phyloP scores from a whole-genome alignment of 1,139 yeast genomes.

The Yamadazyma blattariae region DNA sequence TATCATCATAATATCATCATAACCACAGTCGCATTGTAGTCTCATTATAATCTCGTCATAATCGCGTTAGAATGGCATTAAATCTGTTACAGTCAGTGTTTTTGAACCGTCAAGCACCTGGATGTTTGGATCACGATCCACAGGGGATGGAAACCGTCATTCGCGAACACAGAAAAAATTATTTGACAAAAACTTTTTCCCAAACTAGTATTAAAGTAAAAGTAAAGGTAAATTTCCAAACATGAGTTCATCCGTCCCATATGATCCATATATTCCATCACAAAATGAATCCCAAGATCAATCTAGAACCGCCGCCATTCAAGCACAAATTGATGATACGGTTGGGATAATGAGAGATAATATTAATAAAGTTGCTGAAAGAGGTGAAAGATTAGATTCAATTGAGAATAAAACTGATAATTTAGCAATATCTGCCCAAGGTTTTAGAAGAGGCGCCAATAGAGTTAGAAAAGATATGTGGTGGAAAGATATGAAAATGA shows the following conservation, averaged over 20 bases:
- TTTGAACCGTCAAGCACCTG: no score
- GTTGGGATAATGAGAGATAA: constrained; percentile 98
- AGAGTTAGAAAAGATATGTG: constrained; percentile 98
- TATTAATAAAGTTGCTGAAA: constrained; percentile 90
- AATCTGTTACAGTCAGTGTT: no score
- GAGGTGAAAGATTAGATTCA: constrained; percentile 91
- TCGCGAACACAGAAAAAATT: no score
- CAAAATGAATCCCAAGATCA: constrained; percentile 51
- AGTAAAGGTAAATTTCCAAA: no score
- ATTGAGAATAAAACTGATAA: constrained; percentile 94
- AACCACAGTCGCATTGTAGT: no score
- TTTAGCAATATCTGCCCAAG: constrained; percentile 90
- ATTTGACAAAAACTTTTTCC: no score
- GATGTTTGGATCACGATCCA: no score
- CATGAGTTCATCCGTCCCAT: constrained; percentile 83
- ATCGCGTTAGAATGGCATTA: no score
- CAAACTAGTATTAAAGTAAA: no score
- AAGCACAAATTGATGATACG: constrained; percentile 93
- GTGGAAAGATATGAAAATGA: constrained; percentile 98
- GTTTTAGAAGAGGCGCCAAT: constrained; percentile 96
- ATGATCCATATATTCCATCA: constrained; percentile 85
- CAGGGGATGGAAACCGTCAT: no score
- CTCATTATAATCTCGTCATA: no score
- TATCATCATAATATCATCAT: no score
- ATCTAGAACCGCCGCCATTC: constrained; percentile 78